Evolutionary conservation across 805 yeast species (phyloP).

Genomic region (Nakazawaea ernobii): DNA sequence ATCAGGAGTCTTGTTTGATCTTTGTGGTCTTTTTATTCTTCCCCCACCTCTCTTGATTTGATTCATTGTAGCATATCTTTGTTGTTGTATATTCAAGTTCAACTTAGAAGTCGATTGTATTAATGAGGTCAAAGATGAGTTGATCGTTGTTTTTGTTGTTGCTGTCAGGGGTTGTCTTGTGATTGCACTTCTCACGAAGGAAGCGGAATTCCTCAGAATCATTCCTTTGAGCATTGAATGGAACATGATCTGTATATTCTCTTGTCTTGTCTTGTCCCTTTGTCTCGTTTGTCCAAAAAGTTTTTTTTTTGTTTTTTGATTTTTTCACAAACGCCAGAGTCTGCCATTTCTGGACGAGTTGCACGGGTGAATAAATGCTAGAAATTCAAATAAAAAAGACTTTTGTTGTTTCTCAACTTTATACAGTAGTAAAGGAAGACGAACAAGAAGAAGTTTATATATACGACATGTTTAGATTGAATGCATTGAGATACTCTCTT

Average conservation of each 20-base stretch:
- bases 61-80: slow-evolving; percentile 64
- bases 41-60: slow-evolving; percentile 67
- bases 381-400: too few species aligned
- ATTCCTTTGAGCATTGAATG: slow-evolving; percentile 17
- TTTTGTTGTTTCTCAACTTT: too few species aligned
- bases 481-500: too few species aligned
- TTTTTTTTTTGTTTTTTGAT: not conserved
- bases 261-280: not conserved
- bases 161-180: not conserved
- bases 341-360: not conserved
- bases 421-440: not conserved
- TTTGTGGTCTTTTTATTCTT: slow-evolving; percentile 29
- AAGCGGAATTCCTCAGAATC: not conserved
- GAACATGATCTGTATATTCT: slow-evolving; percentile 1
- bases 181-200: not conserved
- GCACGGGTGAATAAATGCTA: not conserved
- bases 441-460: not conserved
- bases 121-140: slow-evolving; percentile 1
- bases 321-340: not conserved
- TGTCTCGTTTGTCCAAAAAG: not conserved
- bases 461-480: not conserved
- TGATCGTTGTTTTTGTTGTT: not conserved
- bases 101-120: slow-evolving; percentile 3
- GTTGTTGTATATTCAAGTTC: slow-evolving; percentile 24
- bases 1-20: slow-evolving; percentile 68